Percentiles rank a stretch among this genome's conserved stretches.
Evolutionary conservation across 306 rosid species (phyloP).

Genomic region (Pachyrhizus erosus): DNA sequence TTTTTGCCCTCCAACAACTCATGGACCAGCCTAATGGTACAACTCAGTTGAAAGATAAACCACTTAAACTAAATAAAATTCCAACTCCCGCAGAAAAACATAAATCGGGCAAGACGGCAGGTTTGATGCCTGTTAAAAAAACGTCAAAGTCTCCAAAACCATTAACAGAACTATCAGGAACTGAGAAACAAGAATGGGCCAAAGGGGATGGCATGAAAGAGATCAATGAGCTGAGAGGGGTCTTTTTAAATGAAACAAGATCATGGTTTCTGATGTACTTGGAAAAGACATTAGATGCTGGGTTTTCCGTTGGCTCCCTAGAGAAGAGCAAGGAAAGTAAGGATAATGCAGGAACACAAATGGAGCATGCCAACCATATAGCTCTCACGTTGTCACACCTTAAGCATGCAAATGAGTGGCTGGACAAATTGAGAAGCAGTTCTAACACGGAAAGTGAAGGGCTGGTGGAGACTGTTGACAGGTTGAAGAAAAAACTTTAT

Average conservation of each 20-base stretch:
- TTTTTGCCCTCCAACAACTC: constrained; percentile 75
- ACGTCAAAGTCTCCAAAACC: constrained; percentile 54
- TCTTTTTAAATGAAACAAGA: constrained; percentile 71
- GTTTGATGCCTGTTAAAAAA: constrained; percentile 45
- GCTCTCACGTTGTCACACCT: constrained; percentile 81
- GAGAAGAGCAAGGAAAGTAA: constrained; percentile 75
- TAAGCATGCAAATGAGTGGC: constrained; percentile 89
- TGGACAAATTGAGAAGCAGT: constrained; percentile 67
- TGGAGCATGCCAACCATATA: constrained; percentile 68
- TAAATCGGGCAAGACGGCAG: constrained; percentile 54
- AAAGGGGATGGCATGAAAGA: constrained; percentile 68
- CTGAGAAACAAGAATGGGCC: constrained; percentile 88
- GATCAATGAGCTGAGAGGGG: constrained; percentile 61
- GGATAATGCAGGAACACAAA: constrained; percentile 54
- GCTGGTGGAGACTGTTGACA: constrained; percentile 59
- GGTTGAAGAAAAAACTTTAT: constrained; percentile 77
- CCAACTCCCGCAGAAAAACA: constrained; percentile 55
- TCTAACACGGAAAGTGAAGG: constrained; percentile 52
- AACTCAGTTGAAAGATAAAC: constrained; percentile 57
- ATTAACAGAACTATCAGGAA: constrained; percentile 49
- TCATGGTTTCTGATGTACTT: constrained; percentile 88
- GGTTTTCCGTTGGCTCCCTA: constrained; percentile 57
- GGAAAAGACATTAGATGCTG: constrained; percentile 74
- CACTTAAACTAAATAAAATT: constrained; percentile 47
- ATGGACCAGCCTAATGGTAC: constrained; percentile 60